Percentiles rank a stretch among this genome's conserved stretches.
phyloP scores from a whole-genome alignment of 257 asterid species.

The Salvia splendens region DNA sequence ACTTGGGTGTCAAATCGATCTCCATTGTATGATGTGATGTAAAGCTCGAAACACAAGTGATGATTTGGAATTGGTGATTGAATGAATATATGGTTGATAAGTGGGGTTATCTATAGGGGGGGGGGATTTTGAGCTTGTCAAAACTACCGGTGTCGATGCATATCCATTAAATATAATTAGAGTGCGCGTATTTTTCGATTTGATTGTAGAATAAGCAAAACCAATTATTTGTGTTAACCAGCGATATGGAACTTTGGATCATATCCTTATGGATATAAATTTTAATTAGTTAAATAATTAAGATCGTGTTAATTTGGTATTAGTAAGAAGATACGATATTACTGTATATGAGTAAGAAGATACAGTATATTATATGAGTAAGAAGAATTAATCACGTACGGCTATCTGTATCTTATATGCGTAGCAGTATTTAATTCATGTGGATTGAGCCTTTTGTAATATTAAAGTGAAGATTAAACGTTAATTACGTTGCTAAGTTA shows the following conservation, averaged over 20 bases:
- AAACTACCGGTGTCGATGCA: background rate
- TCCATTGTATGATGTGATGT: conserved; percentile 33
- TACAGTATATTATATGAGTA: background rate
- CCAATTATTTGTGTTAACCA: background rate
- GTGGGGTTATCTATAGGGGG: background rate
- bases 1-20: conserved; percentile 59
- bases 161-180: background rate
- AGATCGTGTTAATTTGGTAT: background rate
- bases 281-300: background rate
- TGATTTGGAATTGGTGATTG: conserved; percentile 5
- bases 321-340: no score
- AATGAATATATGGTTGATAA: background rate
- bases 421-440: background rate
- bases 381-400: background rate
- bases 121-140: background rate
- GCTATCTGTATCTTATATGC: background rate
- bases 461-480: no score
- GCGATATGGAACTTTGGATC: background rate
- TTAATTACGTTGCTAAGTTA: no score
- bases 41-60: background rate
- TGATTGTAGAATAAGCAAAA: background rate
- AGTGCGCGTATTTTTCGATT: background rate
- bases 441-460: background rate
- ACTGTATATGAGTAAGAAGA: background rate
- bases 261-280: background rate